These are phyloP conservation scores for Pestalotiopsis sp. DNA, from an alignment of 2,329 filamentous ascomycete genomes.

Conservation along the genomic window DNA sequence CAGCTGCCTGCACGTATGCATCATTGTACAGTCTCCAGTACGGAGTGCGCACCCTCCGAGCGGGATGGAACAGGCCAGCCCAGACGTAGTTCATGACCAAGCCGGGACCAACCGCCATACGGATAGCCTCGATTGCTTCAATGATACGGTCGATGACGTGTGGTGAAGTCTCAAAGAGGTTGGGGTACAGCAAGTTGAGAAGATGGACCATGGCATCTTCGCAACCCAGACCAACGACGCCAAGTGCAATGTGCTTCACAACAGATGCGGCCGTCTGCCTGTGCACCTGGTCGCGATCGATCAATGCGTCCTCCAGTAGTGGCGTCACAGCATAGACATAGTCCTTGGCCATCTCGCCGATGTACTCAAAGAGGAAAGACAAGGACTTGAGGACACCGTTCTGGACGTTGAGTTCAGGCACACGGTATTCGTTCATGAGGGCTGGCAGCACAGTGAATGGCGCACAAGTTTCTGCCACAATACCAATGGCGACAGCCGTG, in stretches of 20 bases:
- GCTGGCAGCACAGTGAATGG: conserved; percentile 98
- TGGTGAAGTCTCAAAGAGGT: conserved; percentile 95
- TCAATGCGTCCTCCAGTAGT: conserved; percentile 92
- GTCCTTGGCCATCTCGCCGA: conserved; percentile 99
- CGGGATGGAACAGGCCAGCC: conserved; percentile 96
- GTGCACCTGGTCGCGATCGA: conserved; percentile 97
- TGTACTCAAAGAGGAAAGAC: conserved; percentile 98
- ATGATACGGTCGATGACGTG: conserved; percentile 98
- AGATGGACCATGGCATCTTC: conserved; percentile 99
- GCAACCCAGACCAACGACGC: conserved; percentile 95
- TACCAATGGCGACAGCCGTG: conserved; percentile 97
- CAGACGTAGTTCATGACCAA: conserved; percentile 97
- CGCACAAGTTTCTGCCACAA: conserved; percentile 96
- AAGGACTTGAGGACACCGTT: conserved; percentile 97
- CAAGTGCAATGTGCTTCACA: conserved; percentile 96
- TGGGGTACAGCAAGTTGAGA: conserved; percentile 93
- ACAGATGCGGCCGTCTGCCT: conserved; percentile 94
- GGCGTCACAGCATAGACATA: conserved; percentile 98
- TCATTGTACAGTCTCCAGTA: conserved; percentile 99
- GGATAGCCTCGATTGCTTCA: conserved; percentile 94
- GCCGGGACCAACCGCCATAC: conserved; percentile 90
- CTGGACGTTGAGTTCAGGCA: conserved; percentile 97
- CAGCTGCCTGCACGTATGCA: conserved; percentile 90
- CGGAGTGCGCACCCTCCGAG: conserved; percentile 88
- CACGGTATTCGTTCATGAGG: conserved; percentile 98